Evolutionary conservation across 495 filamentous ascomycete species (phyloP).

Genomic region (Tuber umbilicatum): DNA sequence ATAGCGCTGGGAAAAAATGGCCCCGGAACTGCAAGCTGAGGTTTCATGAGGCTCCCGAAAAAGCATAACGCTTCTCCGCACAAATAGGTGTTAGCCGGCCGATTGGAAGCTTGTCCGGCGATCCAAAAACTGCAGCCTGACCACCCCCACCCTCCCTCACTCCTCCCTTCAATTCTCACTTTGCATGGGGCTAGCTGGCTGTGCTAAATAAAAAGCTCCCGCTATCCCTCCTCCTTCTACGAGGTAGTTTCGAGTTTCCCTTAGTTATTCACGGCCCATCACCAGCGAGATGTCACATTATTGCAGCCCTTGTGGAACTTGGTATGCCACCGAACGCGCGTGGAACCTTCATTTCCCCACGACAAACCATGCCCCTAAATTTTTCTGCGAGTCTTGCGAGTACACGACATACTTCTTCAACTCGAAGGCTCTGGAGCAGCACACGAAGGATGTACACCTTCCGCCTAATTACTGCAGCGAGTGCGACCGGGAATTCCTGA

Average conservation of each 20-base stretch:
- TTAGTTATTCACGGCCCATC: neutral
- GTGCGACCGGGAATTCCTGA: conserved; percentile 1
- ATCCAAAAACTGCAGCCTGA: neutral
- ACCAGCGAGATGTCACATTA: conserved; percentile 1
- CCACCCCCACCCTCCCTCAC: neutral
- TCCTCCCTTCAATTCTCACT: neutral
- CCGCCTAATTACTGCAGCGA: neutral
- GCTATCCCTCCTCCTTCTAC: neutral
- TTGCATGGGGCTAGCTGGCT: neutral
- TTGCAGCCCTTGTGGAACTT: conserved; percentile 1
- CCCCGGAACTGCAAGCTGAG: neutral
- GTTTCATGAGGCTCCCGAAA: neutral
- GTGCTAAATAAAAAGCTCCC: conserved; percentile 1
- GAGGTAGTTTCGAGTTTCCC: conserved; percentile 1
- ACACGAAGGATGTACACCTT: neutral
- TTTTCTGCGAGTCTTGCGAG: neutral
- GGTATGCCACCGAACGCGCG: neutral
- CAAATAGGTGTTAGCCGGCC: neutral
- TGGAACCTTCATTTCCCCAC: neutral
- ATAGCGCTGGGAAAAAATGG: neutral
- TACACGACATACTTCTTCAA: neutral
- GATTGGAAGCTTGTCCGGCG: conserved; percentile 1
- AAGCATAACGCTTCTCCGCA: neutral
- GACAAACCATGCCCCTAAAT: neutral
- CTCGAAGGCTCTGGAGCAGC: neutral